phyloP scores from a whole-genome alignment of 2,329 filamentous ascomycete genomes.

The Neofusicoccum cordaticola region DNA sequence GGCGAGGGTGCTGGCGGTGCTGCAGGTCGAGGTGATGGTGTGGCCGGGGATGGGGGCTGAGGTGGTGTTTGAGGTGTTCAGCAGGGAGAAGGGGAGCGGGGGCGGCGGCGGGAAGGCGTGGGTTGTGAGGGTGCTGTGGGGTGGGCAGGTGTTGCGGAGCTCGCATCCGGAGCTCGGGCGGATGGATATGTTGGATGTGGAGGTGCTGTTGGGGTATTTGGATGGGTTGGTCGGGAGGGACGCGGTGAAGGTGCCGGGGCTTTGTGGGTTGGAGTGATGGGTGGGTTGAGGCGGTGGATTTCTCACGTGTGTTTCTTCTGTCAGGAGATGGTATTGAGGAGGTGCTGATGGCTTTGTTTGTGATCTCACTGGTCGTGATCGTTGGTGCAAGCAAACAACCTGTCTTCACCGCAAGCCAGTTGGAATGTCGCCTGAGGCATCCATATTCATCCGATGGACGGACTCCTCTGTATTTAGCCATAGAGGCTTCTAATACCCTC shows the following conservation, averaged over 20 bases:
- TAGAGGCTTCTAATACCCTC: too few species aligned
- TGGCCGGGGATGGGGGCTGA: conserved; percentile 84
- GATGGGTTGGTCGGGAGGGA: conserved; percentile 64
- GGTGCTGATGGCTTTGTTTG: too few species aligned
- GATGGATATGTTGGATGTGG: conserved; percentile 69
- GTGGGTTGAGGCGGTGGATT: too few species aligned
- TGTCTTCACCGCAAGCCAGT: too few species aligned
- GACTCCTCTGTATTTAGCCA: too few species aligned
- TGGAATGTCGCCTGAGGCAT: too few species aligned
- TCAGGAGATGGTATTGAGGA: background rate
- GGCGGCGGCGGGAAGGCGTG: background rate
- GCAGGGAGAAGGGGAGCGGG: conserved; percentile 22
- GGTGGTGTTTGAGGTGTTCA: conserved; percentile 70
- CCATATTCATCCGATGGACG: too few species aligned
- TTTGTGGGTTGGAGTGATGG: conserved; percentile 6
- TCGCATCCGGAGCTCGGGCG: conserved; percentile 65
- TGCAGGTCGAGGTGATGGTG: conserved; percentile 74
- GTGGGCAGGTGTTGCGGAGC: conserved; percentile 64
- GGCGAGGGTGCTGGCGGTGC: conserved; percentile 62
- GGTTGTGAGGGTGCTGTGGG: conserved; percentile 61
- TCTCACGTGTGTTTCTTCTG: too few species aligned
- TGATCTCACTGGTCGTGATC: too few species aligned
- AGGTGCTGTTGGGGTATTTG: conserved; percentile 65
- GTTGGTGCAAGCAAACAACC: too few species aligned
- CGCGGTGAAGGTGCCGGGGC: conserved; percentile 39